phyloP scores from a whole-genome alignment of 2,329 filamentous ascomycete genomes.

The Byssothecium circinans region DNA sequence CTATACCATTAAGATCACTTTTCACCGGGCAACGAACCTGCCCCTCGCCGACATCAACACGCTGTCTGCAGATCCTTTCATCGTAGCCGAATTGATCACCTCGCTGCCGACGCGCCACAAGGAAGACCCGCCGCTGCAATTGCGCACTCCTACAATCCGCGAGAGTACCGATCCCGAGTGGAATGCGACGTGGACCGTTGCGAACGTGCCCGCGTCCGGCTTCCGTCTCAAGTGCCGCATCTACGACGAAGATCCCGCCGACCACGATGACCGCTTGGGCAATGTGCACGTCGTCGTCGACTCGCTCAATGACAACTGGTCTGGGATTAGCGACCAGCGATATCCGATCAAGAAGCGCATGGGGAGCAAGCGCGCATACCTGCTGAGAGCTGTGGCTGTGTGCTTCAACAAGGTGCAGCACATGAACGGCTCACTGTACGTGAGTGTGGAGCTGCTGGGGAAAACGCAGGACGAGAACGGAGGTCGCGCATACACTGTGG shows the following conservation, averaged over 20 bases:
- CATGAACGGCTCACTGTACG: conserved; percentile 68
- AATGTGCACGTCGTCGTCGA: conserved; percentile 74
- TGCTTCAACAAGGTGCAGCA: conserved; percentile 63
- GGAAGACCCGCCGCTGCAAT: conserved; percentile 74
- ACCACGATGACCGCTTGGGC: conserved; percentile 84
- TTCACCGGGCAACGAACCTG: conserved; percentile 78
- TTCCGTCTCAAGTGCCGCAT: conserved; percentile 84
- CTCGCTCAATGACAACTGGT: conserved; percentile 65
- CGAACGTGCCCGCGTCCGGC: conserved; percentile 78
- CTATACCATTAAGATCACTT: conserved; percentile 82
- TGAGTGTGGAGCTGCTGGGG: conserved; percentile 79
- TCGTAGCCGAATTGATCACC: conserved; percentile 74
- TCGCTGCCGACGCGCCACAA: conserved; percentile 75
- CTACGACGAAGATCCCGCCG: conserved; percentile 86
- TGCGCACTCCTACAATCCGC: conserved; percentile 76
- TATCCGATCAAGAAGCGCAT: conserved; percentile 80
- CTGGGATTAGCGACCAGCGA: conserved; percentile 63
- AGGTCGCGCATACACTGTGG: conserved; percentile 76
- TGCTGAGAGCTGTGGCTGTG: conserved; percentile 68
- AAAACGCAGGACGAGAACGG: conserved; percentile 66
- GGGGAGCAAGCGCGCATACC: conserved; percentile 84
- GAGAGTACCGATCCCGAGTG: conserved; percentile 74
- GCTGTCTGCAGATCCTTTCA: conserved; percentile 80
- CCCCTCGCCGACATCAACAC: conserved; percentile 79
- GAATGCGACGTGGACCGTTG: conserved; percentile 85